Conservation (phyloP, 768 basidiomycete species). For the Xerocomellus chrysenteron region DNA sequence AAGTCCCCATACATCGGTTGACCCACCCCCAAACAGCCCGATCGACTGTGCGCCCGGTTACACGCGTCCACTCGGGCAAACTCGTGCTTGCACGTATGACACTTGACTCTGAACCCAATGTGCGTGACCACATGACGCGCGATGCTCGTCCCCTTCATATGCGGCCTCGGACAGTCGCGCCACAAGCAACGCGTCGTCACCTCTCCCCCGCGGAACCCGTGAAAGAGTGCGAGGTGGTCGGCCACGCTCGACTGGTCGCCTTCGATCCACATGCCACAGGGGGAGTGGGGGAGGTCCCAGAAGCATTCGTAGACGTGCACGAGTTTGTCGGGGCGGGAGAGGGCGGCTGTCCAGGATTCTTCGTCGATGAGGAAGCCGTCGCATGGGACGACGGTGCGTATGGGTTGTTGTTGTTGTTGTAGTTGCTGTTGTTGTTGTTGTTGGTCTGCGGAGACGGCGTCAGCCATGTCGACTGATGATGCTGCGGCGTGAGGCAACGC, state of each 20-base stretch:
- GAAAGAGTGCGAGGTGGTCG: slow-evolving; percentile 32
- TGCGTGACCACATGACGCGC: slow-evolving; percentile 35
- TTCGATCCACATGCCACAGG: slow-evolving; percentile 36
- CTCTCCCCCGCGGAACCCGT: slow-evolving; percentile 32
- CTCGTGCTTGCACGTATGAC: slow-evolving; percentile 30
- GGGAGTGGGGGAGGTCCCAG: slow-evolving; percentile 24
- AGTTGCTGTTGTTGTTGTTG: not conserved
- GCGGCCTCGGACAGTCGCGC: slow-evolving; percentile 27
- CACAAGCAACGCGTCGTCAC: slow-evolving; percentile 31
- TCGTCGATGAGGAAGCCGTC: slow-evolving; percentile 30
- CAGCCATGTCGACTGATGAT: slow-evolving; percentile 19
- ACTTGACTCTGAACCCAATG: slow-evolving; percentile 31
- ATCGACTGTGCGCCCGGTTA: slow-evolving; percentile 34
- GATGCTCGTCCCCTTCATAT: slow-evolving; percentile 35
- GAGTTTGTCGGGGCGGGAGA: slow-evolving; percentile 22
- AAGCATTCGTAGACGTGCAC: slow-evolving; percentile 33
- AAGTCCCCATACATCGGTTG: slow-evolving; percentile 32
- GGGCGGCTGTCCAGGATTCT: slow-evolving; percentile 24
- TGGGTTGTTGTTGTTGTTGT: slow-evolving; percentile 1
- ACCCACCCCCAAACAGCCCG: slow-evolving; percentile 30
- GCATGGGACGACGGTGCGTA: slow-evolving; percentile 24
- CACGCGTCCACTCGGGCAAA: slow-evolving; percentile 35
- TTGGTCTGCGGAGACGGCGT: slow-evolving; percentile 4
- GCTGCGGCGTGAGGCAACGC: slow-evolving; percentile 20
- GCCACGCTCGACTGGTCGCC: slow-evolving; percentile 35